Base-by-base conservation (phyloP, 305 asterid species). In the Andrographis paniculata region DNA sequence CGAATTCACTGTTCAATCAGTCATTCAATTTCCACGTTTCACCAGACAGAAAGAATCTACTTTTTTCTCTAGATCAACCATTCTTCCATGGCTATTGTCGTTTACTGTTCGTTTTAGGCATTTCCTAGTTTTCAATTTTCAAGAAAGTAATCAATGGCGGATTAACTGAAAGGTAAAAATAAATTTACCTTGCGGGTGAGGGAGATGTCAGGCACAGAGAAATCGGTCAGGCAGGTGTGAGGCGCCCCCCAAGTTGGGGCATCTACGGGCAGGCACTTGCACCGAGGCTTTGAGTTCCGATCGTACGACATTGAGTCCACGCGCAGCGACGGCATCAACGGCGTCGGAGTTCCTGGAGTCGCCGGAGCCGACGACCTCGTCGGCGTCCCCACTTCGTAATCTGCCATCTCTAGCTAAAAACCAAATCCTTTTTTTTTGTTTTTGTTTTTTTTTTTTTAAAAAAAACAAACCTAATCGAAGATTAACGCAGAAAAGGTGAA, bases 251-350 rank as follows among this genome's bases (percentile, higher is more conserved):
- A 86, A 10, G 80, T 63, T 1, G 94, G 68, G 17, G 75, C 86
- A 20, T 65, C 84, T 17, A 87, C 3, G 0, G 96, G 96, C 49
- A 87, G 55, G 69, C 96, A 87, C 78, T 73, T 80, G 79, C 97
- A 82, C 44, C 93, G 80, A 27, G 94, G 91, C 97, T 82, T 85
- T 60, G 95, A 85, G 81, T 79, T 85, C 45, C 97, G 83, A 42
- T 85, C 95, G 24, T 60, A 79, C 0, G 87, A 74, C 56, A 78
- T 43, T 2, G 97, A 89, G 46, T 89, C 97, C 63, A 85, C 73
- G 5, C 93, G 66, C 37, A 62, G 38, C 42, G 84, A 65, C 23
- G 93, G 42, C 60, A 85, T 75, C 42, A 82, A 63, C 22, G 95
- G 93, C 9, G 87, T 68, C 14, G 95, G 97, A 2, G 97, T 85